Base-by-base conservation (phyloP, 2,329 filamentous ascomycete genomes). In the Calonectria pteridis region DNA sequence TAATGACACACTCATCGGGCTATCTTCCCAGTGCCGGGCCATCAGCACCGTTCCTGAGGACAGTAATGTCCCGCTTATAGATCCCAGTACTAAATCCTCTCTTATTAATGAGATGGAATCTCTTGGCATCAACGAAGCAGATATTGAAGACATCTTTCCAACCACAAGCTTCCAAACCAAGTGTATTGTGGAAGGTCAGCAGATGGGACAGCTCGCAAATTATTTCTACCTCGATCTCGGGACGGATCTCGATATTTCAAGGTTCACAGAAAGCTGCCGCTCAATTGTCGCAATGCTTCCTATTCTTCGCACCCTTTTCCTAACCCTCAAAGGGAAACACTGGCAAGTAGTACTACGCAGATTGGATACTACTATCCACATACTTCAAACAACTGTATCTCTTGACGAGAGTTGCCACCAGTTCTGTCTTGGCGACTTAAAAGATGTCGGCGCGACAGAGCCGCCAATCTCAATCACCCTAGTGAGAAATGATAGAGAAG, bases 191-290 rank as follows among this genome's bases (percentile, higher is more conserved):
- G 31, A 50, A 6, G 72, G 73, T 13, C 14, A 66, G 7, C 65
- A 37, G 28, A 46, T 28, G 40, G 40, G 74, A 58, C 63, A 78
- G 65, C 75, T 75, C 69, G 58, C 46, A 55, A 76, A 79, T 73
- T 79, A 80, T 62, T 77, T 80, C 69, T 74, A 73, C 46, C 73
- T 79, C n/a, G 75, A 78, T 50, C 66, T 81, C 6, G 77, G 72
- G 10, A 18, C 28, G 4, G 33, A 63, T 6, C 31, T 78, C 18
- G 77, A 80, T 46, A 33, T 76, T 5, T 35, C 72, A 37, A 65
- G 76, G 6, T 62, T 80, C n/a, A 63, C 77, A 26, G 37, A 75
- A 29, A 75, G 71, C 11, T 78, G 73, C 58, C 26, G 18, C 10
- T 40, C 51, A 35, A 63, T 76, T 11, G 33, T 79, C 4, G 58